phyloP scores from a whole-genome alignment of 2,329 filamentous ascomycete species.

The Trichoderma sp. region DNA sequence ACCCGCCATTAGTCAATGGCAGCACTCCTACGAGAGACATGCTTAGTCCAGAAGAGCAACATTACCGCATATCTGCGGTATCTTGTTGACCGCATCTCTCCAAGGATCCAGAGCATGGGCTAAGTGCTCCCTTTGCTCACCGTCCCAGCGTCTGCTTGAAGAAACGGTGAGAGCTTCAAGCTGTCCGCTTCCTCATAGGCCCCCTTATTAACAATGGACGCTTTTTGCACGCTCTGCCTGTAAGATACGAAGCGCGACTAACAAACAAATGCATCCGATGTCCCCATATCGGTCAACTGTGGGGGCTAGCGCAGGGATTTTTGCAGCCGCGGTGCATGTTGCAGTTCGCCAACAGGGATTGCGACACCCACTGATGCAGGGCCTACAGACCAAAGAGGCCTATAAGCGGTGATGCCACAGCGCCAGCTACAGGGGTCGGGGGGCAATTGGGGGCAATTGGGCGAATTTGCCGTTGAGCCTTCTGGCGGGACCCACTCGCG shows the following conservation, averaged over 20 bases:
- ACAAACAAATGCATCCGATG: neutral
- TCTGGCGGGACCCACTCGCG: neutral
- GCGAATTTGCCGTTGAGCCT: neutral
- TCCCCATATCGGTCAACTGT: slow-evolving; percentile 2
- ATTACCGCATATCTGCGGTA: neutral
- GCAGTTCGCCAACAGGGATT: slow-evolving; percentile 9
- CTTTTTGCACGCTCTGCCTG: neutral
- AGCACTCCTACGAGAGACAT: neutral
- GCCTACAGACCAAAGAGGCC: neutral
- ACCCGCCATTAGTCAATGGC: neutral
- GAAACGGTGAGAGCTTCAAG: slow-evolving; percentile 4
- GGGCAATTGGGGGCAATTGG: neutral
- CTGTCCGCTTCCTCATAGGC: neutral
- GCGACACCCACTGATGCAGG: neutral
- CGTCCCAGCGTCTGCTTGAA: neutral
- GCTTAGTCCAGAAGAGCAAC: neutral
- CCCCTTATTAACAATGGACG: neutral
- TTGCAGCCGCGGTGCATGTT: neutral
- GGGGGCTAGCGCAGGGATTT: slow-evolving; percentile 15
- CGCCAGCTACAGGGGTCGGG: neutral
- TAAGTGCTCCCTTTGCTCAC: neutral
- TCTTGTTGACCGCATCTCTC: neutral
- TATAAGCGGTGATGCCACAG: neutral
- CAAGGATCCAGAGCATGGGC: neutral
- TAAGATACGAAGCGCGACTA: neutral